Evolutionary conservation across 2,329 filamentous ascomycete species (phyloP).

Genomic region (Mycosphaerella arachidis): DNA sequence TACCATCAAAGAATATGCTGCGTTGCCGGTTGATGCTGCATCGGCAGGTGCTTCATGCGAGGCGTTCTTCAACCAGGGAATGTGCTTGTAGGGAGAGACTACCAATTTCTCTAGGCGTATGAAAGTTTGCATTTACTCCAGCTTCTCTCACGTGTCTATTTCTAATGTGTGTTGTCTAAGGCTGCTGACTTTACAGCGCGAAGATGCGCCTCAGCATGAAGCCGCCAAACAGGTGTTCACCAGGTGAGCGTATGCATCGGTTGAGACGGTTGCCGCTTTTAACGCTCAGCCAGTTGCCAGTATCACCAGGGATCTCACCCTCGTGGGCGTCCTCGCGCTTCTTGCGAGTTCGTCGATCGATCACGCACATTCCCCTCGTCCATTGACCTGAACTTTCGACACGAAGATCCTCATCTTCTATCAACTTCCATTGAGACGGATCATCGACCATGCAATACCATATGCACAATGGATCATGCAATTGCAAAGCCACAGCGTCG

Average conservation of each 20-base stretch:
- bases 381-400: conserved; percentile 90
- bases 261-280: conserved; percentile 74
- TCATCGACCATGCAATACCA: conserved; percentile 33
- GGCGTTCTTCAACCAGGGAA: conserved; percentile 13
- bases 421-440: conserved; percentile 34
- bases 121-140: conserved; percentile 16
- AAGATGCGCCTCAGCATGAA: conserved; percentile 29
- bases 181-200: not conserved
- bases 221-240: conserved; percentile 47
- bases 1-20: conserved; percentile 12
- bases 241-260: conserved; percentile 66
- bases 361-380: conserved; percentile 81
- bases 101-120: conserved; percentile 11
- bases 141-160: conserved; percentile 43
- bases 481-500: conserved; percentile 37
- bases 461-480: conserved; percentile 45
- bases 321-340: conserved; percentile 48
- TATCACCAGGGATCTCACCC: conserved; percentile 63
- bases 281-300: conserved; percentile 68
- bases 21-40: conserved; percentile 17
- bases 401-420: conserved; percentile 68
- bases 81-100: conserved; percentile 14
- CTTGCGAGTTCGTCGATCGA: conserved; percentile 64
- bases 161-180: not conserved
- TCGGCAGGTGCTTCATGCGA: conserved; percentile 15